phyloP scores from a whole-genome alignment of 78 protist genomes.

The Kipferlia bialata region DNA sequence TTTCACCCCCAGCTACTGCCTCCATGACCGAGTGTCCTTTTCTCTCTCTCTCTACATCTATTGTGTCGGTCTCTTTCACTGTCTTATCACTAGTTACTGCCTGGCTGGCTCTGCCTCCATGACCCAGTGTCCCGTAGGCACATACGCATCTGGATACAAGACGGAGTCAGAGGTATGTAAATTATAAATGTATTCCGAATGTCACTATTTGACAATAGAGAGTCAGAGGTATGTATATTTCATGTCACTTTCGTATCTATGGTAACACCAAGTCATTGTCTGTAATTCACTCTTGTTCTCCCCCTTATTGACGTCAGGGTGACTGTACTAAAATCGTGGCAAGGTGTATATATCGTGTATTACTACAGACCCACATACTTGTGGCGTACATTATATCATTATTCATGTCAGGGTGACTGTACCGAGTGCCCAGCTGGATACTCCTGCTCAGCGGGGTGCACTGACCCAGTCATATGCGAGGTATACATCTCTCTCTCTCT shows the following conservation, averaged over 20 bases:
- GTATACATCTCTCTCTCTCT: too few species aligned
- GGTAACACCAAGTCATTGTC: background rate
- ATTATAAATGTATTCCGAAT: background rate
- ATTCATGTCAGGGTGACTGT: background rate
- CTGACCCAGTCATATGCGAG: background rate
- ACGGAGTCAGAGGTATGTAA: too few species aligned
- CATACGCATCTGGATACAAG: too few species aligned
- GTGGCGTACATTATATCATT: background rate
- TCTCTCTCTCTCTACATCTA: too few species aligned
- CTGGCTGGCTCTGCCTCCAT: constrained; percentile 11
- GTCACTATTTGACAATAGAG: background rate
- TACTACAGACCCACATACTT: constrained; percentile 34
- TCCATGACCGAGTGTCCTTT: too few species aligned
- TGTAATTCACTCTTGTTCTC: too few species aligned
- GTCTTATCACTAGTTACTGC: too few species aligned
- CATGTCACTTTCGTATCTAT: background rate
- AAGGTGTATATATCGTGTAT: background rate
- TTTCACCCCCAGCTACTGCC: too few species aligned
- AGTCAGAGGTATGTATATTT: background rate
- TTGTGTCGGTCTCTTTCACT: too few species aligned
- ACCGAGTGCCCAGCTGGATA: constrained; percentile 31
- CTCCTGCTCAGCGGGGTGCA: background rate
- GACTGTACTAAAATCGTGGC: too few species aligned
- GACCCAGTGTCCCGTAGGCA: constrained; percentile 16
- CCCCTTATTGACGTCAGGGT: too few species aligned